Base-by-base conservation (phyloP, 2,329 filamentous ascomycete genomes). In the Beauveria medogensis region DNA sequence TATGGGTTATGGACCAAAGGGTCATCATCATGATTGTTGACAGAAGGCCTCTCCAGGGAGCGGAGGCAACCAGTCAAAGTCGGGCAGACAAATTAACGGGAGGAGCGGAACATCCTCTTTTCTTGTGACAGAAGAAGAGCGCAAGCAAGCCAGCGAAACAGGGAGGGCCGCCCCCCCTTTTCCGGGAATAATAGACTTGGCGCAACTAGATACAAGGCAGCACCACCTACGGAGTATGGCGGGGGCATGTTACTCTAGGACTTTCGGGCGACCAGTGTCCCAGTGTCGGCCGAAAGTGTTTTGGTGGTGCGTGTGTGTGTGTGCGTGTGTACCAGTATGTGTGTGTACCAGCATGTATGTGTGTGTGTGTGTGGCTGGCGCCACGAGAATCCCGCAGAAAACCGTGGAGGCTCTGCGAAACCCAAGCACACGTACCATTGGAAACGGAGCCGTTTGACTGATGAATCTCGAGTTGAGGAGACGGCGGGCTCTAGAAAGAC, bases 101-200 rank as follows among this genome's bases (percentile, higher is more conserved):
- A 58, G 34, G 46, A 58, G 55, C 55, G 46, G 47, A 58, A 51
- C 0, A 20, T 20, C 41, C 18, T n/a, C 37, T 56, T 43, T 22
- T 48, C n/a, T 46, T n/a, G 28, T 7, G 48, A 43, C 22, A 28
- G 14, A n/a, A 26, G 40, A 28, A 22, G 22, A 50, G 46, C 28
- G 26, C n/a, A 43, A 14, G 44, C 44, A 22, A 55, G 53, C 24
- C 14, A 46, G 26, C 24, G 47, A 37, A 40, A 40, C 16, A 40
- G 55, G 43, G 16, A 22, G 5, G 26, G 28, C n/a, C 20, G 22
- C 30, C 22, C 34, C 18, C 40, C 30, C 34, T 24, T 40, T 41
- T 5, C 46, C 55, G 55, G 55, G 47, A 58, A 58, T 58, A 58
- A 50, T 18, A 34, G 55, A 56, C 55, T 58, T 58, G 55, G 55